Base-by-base conservation (phyloP, 1,284 basidiomycete species). In the Bjerkandera adusta region DNA sequence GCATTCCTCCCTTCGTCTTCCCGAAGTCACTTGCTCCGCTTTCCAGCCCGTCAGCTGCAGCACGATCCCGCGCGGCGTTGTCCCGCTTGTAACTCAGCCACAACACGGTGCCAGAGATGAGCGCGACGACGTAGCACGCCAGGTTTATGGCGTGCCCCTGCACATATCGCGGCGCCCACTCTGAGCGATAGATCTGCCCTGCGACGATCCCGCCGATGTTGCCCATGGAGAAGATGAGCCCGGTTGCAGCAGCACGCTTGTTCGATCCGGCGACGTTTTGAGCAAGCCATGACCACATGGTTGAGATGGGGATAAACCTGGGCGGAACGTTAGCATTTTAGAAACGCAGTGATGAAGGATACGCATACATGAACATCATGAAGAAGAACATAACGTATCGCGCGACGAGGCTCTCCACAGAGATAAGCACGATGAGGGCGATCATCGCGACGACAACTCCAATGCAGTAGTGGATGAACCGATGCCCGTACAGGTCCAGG, bases 401-500 rank as follows among this genome's bases (percentile, higher is more conserved):
- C 44, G 55, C 62, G 42, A 57, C 55, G 29, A 60, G 56, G 51
- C 58, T 60, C 50, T 57, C 46, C 35, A 55, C 76, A 10, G 77
- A 61, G 26, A 85, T 65, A 27, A 87, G 66, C 35, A 86, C 68
- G 48, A 85, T 77, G 54, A 88, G 85, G 1, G 83, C 86, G 8
- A 82, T 60, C 47, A 83, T 79, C 10, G 76, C 74, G 20, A 85
- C 59, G 2, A 65, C 50, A 4, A 77, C 77, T 12, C 74, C 61
- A 3, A 64, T 69, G 45, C 83, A 75, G 58, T 86, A 87, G 59
- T 83, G 79, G 1, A 73, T 69, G 16, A 77, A 82, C 38, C 81
- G 70, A 18, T 57, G 54, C 37, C 80, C 72, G 51, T 66, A 62
- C 30, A 64, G 64, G 50, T 63, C 61, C 18, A 51, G 46, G 1